A percentile compares a stretch with the other conserved stretches of the same genome.
Evolutionary conservation across 176 grass and related monocot genomes (phyloP).

Genomic region (Eragrostis curvula): DNA sequence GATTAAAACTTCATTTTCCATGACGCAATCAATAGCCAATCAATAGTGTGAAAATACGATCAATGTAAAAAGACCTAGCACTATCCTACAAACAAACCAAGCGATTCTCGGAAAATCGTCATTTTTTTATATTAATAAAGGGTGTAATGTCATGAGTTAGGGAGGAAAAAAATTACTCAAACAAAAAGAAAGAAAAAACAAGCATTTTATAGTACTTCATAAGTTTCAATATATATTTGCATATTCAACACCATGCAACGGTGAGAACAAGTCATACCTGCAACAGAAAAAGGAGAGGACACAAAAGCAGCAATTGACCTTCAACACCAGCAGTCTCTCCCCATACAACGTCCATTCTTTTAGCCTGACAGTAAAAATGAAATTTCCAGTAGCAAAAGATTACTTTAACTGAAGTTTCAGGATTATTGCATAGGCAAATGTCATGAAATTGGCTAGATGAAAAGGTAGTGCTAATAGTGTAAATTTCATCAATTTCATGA

Average conservation of each 20-base stretch:
- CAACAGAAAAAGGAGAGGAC: constrained; percentile 87
- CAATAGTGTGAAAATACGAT: background rate
- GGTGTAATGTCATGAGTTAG: background rate
- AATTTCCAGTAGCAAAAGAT: constrained; percentile 1
- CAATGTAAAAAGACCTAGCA: constrained; percentile 8
- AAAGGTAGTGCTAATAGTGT: constrained; percentile 9
- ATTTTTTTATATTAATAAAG: background rate
- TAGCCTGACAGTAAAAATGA: constrained; percentile 65
- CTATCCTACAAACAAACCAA: background rate
- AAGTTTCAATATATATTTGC: constrained; percentile 20
- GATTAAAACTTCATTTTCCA: constrained; percentile 7
- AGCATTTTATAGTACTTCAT: background rate
- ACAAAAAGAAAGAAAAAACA: too few relatives aligned
- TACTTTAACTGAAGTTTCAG: constrained; percentile 14
- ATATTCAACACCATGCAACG: constrained; percentile 8
- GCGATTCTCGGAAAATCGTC: constrained; percentile 14
- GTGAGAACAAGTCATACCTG: constrained; percentile 62
- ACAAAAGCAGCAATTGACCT: constrained; percentile 91
- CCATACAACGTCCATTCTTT: constrained; percentile 99
- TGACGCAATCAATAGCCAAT: constrained; percentile 13
- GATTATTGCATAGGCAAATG: constrained; percentile 7
- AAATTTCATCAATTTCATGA: constrained; percentile 9
- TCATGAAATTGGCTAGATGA: background rate
- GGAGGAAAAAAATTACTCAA: background rate
- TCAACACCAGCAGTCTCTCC: constrained; percentile 99